Base-by-base conservation (phyloP, 495 filamentous ascomycete species). In the Penicillium longicatenatum region DNA sequence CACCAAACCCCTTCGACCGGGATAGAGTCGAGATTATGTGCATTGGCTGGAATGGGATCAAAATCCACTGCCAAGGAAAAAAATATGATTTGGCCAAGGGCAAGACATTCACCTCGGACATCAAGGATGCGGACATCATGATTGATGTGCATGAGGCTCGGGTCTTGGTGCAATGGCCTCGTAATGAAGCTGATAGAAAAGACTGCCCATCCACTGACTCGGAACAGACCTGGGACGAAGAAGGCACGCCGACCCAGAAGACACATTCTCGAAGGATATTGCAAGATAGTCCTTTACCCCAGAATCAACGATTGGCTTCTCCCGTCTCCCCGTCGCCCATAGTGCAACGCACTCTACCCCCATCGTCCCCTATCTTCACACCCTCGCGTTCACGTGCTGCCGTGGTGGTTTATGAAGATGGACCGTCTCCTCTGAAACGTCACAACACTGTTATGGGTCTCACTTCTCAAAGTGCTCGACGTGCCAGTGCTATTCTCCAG, bases 11-110 rank as follows among this genome's bases (percentile, higher is more conserved):
- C 6, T 77, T 84, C 58, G 86, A 88, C 59, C 79, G 80, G 55
- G 85, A 84, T 64, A 85, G 84, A 72, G 82, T 98, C 48, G 88
- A 92, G 70, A 87, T 98, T 54, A 82, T 89, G 69, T 98, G 94
- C 73, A 83, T 88, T 66, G 94, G 94, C 17, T 97, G 93, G 93
- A 98, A 98, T 72, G 93, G 94, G 12, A 80, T 93, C 49, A 96
- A 92, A 71, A 75, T 98, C 55, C 93, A 96, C 74, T 97, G 90
- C 74, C 89, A 92, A 72, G 93, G 93, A 22, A 86, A 86, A 63
- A 89, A 88, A 29, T 94, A 89, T 80, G 90, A 95, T 59, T 70
- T 98, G 72, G 79, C 76, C 45, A 97, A 96, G 76, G 92, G 89
- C 7, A 92, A 96, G 71, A 87, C 85, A 26, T 98, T 96, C 73